A percentile compares a stretch with the other conserved stretches of the same genome.
phyloP scores from a whole-genome alignment of 768 basidiomycete species.

The Tephrocybe sp. region DNA sequence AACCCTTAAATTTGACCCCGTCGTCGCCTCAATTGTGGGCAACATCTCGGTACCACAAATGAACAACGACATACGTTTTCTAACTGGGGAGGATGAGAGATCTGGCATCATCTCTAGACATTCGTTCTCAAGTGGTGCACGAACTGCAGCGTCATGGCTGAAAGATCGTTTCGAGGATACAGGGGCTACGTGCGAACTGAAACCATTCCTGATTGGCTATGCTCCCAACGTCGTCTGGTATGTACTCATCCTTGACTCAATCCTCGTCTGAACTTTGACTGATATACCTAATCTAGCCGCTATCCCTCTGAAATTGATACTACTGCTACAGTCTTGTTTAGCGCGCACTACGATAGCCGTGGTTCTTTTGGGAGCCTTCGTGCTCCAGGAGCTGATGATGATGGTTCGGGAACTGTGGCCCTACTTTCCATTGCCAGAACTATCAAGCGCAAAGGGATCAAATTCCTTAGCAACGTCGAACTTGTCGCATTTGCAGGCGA shows the following conservation, averaged over 20 bases:
- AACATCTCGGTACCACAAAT: constrained; percentile 69
- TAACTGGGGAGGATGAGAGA: constrained; percentile 80
- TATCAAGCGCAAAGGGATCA: constrained; percentile 64
- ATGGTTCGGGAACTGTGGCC: constrained; percentile 61
- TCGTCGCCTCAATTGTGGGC: constrained; percentile 65
- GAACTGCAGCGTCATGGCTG: constrained; percentile 72
- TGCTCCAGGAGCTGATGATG: constrained; percentile 57
- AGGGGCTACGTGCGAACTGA: constrained; percentile 73
- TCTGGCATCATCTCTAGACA: constrained; percentile 81
- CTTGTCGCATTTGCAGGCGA: constrained; percentile 88
- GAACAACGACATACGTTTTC: constrained; percentile 70
- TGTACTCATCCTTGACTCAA: constrained; percentile 15
- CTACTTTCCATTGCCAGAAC: constrained; percentile 80
- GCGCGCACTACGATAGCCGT: constrained; percentile 89
- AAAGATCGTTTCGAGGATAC: constrained; percentile 69
- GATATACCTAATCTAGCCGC: constrained; percentile 38
- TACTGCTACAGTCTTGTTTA: constrained; percentile 68
- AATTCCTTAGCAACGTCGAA: constrained; percentile 76
- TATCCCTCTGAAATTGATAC: constrained; percentile 57
- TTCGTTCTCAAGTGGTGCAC: constrained; percentile 71
- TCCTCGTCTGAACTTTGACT: background rate
- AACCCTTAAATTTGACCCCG: constrained; percentile 65
- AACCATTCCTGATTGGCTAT: constrained; percentile 68
- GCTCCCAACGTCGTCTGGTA: constrained; percentile 90
- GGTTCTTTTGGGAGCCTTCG: constrained; percentile 81